Evolutionary conservation across 148 eudicot species (phyloP).

Genomic region (Amaranthus hypochondriacus): DNA sequence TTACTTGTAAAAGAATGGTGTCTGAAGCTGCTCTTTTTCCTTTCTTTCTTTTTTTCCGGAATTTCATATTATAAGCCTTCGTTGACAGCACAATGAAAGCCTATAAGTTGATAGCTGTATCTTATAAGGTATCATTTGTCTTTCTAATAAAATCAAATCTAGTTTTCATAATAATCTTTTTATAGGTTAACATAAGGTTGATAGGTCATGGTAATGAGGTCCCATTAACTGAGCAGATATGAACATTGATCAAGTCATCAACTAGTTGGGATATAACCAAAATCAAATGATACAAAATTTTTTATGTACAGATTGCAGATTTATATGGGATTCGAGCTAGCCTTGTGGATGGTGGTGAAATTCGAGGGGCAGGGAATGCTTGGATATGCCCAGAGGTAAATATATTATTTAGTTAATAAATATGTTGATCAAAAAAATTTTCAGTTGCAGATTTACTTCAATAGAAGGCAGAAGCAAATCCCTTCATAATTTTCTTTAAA

Average conservation of each 20-base stretch:
- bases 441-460: no score
- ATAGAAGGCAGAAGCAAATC: no score
- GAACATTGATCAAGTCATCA: not conserved
- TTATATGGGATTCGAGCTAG: slow-evolving; percentile 94
- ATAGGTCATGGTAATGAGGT: not conserved
- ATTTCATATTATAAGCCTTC: not conserved
- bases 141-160: not conserved
- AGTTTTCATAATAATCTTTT: not conserved
- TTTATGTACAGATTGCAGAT: slow-evolving; percentile 71
- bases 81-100: not conserved
- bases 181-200: not conserved
- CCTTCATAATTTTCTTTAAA: no score
- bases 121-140: not conserved
- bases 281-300: not conserved
- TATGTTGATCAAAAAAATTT: slow-evolving; percentile 1
- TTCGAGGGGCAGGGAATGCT: slow-evolving; percentile 99
- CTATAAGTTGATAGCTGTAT: not conserved
- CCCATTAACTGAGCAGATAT: not conserved
- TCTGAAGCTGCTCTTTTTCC: not conserved
- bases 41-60: not conserved
- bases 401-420: slow-evolving; percentile 4
- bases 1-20: not conserved
- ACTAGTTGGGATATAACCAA: not conserved
- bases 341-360: slow-evolving; percentile 97
- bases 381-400: slow-evolving; percentile 99